Conservation (phyloP, 495 filamentous ascomycete species). For the Chaetomium tenue region DNA sequence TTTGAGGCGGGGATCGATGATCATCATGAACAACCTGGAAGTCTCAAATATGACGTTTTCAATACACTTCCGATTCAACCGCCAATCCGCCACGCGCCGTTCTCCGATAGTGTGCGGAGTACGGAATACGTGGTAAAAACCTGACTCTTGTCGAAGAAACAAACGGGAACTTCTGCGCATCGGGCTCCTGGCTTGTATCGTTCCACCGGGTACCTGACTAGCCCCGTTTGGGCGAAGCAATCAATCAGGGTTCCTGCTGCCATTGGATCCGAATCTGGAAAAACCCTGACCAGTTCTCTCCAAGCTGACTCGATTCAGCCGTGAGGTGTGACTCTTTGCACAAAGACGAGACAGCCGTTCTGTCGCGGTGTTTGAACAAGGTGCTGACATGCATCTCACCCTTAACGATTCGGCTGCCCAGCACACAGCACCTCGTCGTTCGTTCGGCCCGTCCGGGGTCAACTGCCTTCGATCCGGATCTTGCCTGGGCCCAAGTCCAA, state of each 20-base stretch:
- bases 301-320: background rate
- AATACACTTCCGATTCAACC: background rate
- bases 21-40: background rate
- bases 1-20: background rate
- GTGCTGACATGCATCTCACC: conserved; percentile 4
- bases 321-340: background rate
- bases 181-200: conserved; percentile 11
- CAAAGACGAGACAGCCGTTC: background rate
- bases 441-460: background rate
- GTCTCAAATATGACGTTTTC: background rate
- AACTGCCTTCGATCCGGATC: background rate
- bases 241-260: background rate
- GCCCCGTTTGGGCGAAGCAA: conserved; percentile 5
- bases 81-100: too few relatives aligned
- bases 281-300: background rate
- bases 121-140: too few relatives aligned
- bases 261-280: conserved; percentile 2
- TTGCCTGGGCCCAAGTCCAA: background rate
- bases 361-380: background rate
- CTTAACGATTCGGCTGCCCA: background rate
- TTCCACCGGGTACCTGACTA: conserved; percentile 20
- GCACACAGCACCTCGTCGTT: background rate
- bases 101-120: too few relatives aligned
- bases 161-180: too few relatives aligned
- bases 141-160: too few relatives aligned